Percentiles rank a stretch among this genome's conserved stretches.
Evolutionary conservation across 2,329 filamentous ascomycete species (phyloP).

Genomic region (Amphichorda felina): DNA sequence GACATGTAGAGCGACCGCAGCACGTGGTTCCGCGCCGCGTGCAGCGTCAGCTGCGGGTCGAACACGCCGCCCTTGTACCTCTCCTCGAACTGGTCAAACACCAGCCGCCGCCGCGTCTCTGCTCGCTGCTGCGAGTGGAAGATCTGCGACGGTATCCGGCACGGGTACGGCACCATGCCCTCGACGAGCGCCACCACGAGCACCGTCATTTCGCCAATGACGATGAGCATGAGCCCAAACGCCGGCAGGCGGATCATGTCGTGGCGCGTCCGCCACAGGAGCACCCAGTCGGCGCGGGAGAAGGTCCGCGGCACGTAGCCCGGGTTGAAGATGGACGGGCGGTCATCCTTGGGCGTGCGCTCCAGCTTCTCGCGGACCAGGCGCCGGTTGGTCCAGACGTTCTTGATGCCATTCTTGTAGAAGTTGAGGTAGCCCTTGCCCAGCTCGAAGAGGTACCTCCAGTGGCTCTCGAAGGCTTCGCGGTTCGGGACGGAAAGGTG

Average conservation of each 20-base stretch:
- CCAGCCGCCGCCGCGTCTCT: constrained; percentile 37
- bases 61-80: constrained; percentile 21
- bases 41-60: constrained; percentile 15
- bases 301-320: constrained; percentile 19
- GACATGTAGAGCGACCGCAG: constrained; percentile 31
- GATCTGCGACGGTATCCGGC: constrained; percentile 70
- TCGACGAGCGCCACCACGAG: constrained; percentile 63
- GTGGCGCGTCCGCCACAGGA: constrained; percentile 53
- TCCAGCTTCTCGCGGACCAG: constrained; percentile 32
- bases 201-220: constrained; percentile 82
- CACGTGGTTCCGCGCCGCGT: constrained; percentile 22
- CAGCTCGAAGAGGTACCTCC: constrained; percentile 40
- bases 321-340: constrained; percentile 25
- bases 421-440: constrained; percentile 72
- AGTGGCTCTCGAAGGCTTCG: constrained; percentile 17
- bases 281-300: constrained; percentile 58
- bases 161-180: constrained; percentile 64
- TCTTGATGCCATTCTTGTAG: constrained; percentile 76
- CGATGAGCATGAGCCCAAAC: constrained; percentile 62
- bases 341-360: constrained; percentile 40
- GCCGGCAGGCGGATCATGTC: constrained; percentile 69
- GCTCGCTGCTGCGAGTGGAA: constrained; percentile 40
- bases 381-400: constrained; percentile 56
- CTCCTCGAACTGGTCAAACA: constrained; percentile 31
- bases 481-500: constrained; percentile 51